phyloP scores from a whole-genome alignment of 2,329 filamentous ascomycete species.

The Davidsoniella neocaledoniae region DNA sequence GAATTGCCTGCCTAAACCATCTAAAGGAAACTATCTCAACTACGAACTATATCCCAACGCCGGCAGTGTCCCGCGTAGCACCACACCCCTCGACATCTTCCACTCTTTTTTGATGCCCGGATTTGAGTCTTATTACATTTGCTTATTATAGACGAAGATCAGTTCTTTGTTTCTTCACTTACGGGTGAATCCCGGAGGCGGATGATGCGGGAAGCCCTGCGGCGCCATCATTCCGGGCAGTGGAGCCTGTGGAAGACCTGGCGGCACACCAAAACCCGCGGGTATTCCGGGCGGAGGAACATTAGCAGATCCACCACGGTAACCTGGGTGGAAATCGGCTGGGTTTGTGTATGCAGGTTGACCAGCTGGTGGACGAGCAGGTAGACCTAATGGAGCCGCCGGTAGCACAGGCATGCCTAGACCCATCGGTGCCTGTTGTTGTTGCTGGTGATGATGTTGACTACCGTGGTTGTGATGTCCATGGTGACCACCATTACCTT shows the following conservation, averaged over 20 bases:
- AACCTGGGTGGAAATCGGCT: conserved; percentile 31
- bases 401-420: conserved; percentile 22
- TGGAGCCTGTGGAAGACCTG: conserved; percentile 15
- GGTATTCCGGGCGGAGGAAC: conserved; percentile 20
- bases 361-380: conserved; percentile 22
- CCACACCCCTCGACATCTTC: too few species aligned
- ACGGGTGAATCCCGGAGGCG: conserved; percentile 15
- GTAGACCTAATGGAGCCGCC: conserved; percentile 26
- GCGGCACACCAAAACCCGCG: conserved; percentile 17
- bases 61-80: too few species aligned
- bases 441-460: conserved; percentile 8
- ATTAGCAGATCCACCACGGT: conserved; percentile 21
- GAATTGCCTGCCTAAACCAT: too few species aligned
- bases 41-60: too few species aligned
- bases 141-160: too few species aligned
- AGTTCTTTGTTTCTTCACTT: too few species aligned
- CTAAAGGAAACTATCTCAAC: too few species aligned
- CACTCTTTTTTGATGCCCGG: too few species aligned
- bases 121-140: too few species aligned
- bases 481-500: too few species aligned
- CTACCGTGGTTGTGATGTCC: too few species aligned
- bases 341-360: conserved; percentile 29
- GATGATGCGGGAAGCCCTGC: conserved; percentile 22
- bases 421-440: conserved; percentile 13
- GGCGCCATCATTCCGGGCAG: conserved; percentile 29